These are phyloP conservation scores for Scutellaria minor DNA, from an alignment of 257 asterid species.

Conservation along the genomic window DNA sequence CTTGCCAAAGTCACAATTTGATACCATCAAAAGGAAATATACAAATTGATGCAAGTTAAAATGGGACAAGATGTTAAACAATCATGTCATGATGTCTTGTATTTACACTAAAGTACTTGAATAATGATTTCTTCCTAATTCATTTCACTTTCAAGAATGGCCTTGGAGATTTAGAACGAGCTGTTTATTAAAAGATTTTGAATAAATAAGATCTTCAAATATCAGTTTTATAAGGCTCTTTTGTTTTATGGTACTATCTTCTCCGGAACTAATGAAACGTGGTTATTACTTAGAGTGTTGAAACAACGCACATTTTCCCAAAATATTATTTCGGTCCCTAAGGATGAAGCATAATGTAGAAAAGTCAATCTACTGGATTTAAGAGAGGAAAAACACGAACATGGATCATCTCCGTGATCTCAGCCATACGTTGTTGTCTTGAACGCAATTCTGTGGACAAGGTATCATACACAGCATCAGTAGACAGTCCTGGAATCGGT, in stretches of 20 bases:
- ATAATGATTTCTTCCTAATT: too few species aligned
- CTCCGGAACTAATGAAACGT: background rate
- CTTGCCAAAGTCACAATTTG: constrained; percentile 1
- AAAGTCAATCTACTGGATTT: background rate
- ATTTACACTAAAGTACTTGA: too few species aligned
- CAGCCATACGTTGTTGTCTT: constrained; percentile 83
- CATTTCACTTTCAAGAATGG: too few species aligned
- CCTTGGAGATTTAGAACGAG: too few species aligned
- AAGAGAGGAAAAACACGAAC: constrained; percentile 47
- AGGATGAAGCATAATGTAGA: constrained; percentile 6
- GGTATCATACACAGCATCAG: constrained; percentile 46
- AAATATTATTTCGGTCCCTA: background rate
- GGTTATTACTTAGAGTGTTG: background rate
- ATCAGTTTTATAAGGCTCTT: background rate
- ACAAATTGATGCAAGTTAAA: background rate
- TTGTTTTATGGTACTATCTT: background rate
- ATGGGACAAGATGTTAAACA: constrained; percentile 5
- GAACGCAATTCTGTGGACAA: constrained; percentile 65
- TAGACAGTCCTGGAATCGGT: constrained; percentile 48
- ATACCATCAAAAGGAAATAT: background rate
- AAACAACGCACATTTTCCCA: background rate
- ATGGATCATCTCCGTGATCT: constrained; percentile 94
- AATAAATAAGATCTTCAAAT: background rate
- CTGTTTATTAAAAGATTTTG: too few species aligned
- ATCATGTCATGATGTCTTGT: background rate